Conservation (phyloP, 1,284 basidiomycete genomes). For the Violaceomyces palustris region DNA sequence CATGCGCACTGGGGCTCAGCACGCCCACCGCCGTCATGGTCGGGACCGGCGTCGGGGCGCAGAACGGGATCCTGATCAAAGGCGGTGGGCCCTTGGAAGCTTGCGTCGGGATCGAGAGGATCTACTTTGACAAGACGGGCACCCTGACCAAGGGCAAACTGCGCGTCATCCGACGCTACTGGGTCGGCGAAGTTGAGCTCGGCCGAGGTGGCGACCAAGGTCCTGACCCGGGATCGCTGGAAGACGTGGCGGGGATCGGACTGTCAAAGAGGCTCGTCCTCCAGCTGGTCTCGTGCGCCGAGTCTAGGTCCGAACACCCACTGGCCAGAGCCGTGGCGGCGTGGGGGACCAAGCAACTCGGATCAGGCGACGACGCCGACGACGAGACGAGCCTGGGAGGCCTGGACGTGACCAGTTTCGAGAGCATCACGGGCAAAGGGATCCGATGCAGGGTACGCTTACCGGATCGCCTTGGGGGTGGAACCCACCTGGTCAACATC, state of each 20-base stretch:
- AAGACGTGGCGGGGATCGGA: slow-evolving; percentile 9
- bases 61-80: slow-evolving; percentile 97
- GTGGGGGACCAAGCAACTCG: slow-evolving; percentile 64
- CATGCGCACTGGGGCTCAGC: slow-evolving; percentile 90
- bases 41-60: slow-evolving; percentile 91
- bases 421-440: slow-evolving; percentile 82
- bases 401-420: slow-evolving; percentile 63
- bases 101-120: slow-evolving; percentile 71
- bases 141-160: slow-evolving; percentile 87
- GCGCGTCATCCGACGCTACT: slow-evolving; percentile 65
- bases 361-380: slow-evolving; percentile 17
- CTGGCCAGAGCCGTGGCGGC: slow-evolving; percentile 83
- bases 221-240: neutral
- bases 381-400: slow-evolving; percentile 27
- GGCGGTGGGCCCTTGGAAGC: slow-evolving; percentile 91
- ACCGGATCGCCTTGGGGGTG: too few species aligned
- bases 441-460: slow-evolving; percentile 57
- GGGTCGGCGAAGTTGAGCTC: slow-evolving; percentile 46
- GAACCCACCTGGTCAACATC: slow-evolving; percentile 32
- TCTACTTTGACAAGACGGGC: slow-evolving; percentile 95
- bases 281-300: slow-evolving; percentile 72
- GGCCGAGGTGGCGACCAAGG: neutral
- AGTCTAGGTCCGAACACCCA: slow-evolving; percentile 90
- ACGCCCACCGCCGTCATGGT: slow-evolving; percentile 99
- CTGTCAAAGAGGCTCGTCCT: slow-evolving; percentile 37